Evolutionary conservation across 2,329 filamentous ascomycete genomes (phyloP).

Genomic region (Penicillium sclerotigenum): DNA sequence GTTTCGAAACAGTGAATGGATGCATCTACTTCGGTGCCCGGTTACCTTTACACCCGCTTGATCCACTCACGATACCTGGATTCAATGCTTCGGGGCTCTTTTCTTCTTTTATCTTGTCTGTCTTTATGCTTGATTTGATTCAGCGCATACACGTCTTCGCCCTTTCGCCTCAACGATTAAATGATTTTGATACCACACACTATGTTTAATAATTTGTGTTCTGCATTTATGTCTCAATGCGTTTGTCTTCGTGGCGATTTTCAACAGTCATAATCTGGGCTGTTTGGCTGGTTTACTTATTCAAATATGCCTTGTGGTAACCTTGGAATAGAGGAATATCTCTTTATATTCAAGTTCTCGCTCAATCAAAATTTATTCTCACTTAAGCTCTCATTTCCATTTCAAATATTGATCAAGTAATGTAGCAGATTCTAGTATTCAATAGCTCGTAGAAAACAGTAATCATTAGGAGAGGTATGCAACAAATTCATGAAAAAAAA

Average conservation of each 20-base stretch:
- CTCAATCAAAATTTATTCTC: neutral
- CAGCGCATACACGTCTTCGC: too few relatives aligned
- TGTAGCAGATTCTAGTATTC: neutral
- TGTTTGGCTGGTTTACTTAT: neutral
- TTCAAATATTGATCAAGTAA: neutral
- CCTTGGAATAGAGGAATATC: neutral
- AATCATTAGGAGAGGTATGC: neutral
- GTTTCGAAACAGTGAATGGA: neutral
- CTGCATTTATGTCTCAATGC: neutral
- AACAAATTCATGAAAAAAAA: neutral
- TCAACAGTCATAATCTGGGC: neutral
- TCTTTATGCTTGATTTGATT: neutral
- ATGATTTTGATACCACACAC: slow-evolving; percentile 10
- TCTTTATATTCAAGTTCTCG: neutral
- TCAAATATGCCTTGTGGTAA: neutral
- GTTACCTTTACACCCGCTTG: neutral
- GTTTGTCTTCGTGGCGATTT: neutral
- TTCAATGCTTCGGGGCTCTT: neutral
- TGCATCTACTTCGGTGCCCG: neutral
- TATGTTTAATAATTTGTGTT: neutral
- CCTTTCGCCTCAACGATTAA: slow-evolving; percentile 11
- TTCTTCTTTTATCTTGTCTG: neutral
- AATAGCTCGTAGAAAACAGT: neutral
- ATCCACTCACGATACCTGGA: neutral
- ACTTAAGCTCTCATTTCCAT: neutral